These are phyloP conservation scores for Coprinellus aureogranulatus DNA, from an alignment of 768 basidiomycete genomes.

Conservation along the genomic window DNA sequence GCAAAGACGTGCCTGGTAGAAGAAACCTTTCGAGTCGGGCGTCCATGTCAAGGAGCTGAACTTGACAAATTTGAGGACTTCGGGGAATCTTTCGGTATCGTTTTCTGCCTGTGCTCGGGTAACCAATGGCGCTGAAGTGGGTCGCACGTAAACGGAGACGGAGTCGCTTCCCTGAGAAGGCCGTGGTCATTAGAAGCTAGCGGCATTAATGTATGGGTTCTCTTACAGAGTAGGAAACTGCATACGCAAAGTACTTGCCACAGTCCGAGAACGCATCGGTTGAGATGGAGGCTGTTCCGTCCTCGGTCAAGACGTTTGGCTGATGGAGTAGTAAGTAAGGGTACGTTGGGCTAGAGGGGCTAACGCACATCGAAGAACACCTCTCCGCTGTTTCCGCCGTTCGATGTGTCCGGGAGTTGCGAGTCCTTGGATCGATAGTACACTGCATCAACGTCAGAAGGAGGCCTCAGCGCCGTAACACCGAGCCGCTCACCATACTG, in stretches of 20 bases:
- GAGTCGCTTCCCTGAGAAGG: conserved; percentile 66
- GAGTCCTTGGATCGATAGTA: conserved; percentile 58
- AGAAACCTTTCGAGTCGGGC: conserved; percentile 77
- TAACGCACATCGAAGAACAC: conserved; percentile 73
- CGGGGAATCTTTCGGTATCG: conserved; percentile 53
- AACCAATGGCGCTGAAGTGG: conserved; percentile 57
- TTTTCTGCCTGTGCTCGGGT: conserved; percentile 39
- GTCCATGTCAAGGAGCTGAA: conserved; percentile 74
- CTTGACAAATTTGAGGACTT: conserved; percentile 74
- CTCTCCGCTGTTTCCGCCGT: conserved; percentile 49
- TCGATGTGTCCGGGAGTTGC: conserved; percentile 52
- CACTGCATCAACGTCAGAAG: conserved; percentile 34
- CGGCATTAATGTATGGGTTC: neutral
- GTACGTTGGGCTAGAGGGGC: too few species aligned
- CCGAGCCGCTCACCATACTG: conserved; percentile 42
- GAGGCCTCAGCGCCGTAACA: neutral
- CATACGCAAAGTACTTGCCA: conserved; percentile 76
- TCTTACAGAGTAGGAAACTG: conserved; percentile 67
- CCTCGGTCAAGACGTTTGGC: conserved; percentile 69
- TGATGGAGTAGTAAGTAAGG: conserved; percentile 19
- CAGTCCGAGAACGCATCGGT: conserved; percentile 59
- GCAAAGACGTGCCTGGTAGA: conserved; percentile 58
- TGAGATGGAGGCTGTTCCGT: conserved; percentile 68
- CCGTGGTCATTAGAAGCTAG: conserved; percentile 1
- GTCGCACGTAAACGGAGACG: conserved; percentile 64